Percentiles rank a stretch among this genome's conserved stretches.
Conservation (phyloP, 768 basidiomycete species). For the Tulasnella sp. region DNA sequence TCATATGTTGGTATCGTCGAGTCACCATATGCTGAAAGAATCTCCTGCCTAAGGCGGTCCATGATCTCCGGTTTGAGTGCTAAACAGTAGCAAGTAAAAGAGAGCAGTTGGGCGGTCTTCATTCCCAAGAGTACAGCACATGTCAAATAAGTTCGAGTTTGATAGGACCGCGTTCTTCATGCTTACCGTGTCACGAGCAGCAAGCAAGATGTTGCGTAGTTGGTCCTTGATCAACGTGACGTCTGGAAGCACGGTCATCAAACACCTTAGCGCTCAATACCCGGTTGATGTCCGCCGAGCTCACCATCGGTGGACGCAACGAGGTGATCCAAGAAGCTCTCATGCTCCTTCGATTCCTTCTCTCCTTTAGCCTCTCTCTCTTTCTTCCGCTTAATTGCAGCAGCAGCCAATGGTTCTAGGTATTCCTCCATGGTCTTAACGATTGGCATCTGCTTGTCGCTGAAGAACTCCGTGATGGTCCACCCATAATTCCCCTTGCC, state of each 20-base stretch:
- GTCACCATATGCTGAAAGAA: slow-evolving; percentile 27
- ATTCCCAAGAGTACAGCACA: not conserved
- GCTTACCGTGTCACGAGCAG: slow-evolving; percentile 45
- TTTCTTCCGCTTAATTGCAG: slow-evolving; percentile 18
- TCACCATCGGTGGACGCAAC: slow-evolving; percentile 40
- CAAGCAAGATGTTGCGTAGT: slow-evolving; percentile 41
- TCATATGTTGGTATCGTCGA: slow-evolving; percentile 37
- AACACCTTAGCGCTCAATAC: not conserved
- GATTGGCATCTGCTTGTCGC: not conserved
- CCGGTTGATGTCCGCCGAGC: not conserved
- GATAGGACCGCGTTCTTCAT: not conserved
- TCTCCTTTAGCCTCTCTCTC: not conserved
- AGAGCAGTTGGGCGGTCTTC: slow-evolving; percentile 43
- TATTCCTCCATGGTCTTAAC: slow-evolving; percentile 22
- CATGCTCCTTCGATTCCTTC: not conserved
- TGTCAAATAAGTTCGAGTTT: no score
- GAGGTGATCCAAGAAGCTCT: slow-evolving; percentile 41
- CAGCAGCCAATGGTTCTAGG: slow-evolving; percentile 8
- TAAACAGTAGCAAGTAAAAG: slow-evolving; percentile 42
- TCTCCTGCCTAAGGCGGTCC: slow-evolving; percentile 39
- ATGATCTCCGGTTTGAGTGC: slow-evolving; percentile 40
- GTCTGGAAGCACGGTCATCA: slow-evolving; percentile 8
- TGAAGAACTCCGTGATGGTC: slow-evolving; percentile 32
- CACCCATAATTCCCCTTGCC: not conserved
- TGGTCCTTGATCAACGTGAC: slow-evolving; percentile 20